These are phyloP conservation scores for Papiliotrema fonsecae DNA, from an alignment of 1,284 basidiomycete genomes.

Conservation along the genomic window DNA sequence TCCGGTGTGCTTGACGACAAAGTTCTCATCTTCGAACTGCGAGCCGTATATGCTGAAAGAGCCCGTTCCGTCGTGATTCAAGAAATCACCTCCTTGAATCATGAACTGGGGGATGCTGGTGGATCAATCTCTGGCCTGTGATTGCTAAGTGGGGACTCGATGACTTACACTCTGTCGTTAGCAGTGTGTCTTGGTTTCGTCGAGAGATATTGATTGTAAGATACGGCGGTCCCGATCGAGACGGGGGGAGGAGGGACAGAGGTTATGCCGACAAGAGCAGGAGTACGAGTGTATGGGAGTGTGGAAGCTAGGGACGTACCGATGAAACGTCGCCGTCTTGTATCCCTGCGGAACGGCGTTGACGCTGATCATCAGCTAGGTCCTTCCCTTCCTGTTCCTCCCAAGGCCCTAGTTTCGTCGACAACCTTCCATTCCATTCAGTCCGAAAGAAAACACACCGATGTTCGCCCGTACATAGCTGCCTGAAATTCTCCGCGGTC, in stretches of 20 bases:
- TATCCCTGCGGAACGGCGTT: conserved; percentile 83
- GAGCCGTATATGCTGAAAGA: conserved; percentile 92
- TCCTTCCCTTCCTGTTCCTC: neutral
- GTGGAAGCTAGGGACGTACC: conserved; percentile 54
- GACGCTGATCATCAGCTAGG: conserved; percentile 53
- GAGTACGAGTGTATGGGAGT: neutral
- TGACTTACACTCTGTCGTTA: conserved; percentile 62
- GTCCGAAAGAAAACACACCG: conserved; percentile 53
- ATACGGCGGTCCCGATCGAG: neutral
- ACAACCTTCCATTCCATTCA: neutral
- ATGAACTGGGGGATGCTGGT: conserved; percentile 51
- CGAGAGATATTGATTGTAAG: neutral
- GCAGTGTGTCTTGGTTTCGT: neutral
- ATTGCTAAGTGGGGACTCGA: conserved; percentile 2
- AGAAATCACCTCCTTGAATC: conserved; percentile 62
- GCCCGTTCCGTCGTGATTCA: conserved; percentile 89
- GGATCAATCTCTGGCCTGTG: conserved; percentile 1
- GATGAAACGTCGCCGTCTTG: conserved; percentile 83
- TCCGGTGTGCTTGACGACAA: conserved; percentile 78
- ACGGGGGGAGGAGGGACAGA: conserved; percentile 2
- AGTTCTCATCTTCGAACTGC: conserved; percentile 95
- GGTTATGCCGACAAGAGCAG: no score
- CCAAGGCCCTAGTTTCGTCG: neutral
- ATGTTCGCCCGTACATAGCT: conserved; percentile 93
- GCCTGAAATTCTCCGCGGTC: conserved; percentile 96